A percentile compares a stretch with the other conserved stretches of the same genome.
These are phyloP conservation scores for Brassica napus DNA, from an alignment of 345 rosid genomes.

Conservation along the genomic window DNA sequence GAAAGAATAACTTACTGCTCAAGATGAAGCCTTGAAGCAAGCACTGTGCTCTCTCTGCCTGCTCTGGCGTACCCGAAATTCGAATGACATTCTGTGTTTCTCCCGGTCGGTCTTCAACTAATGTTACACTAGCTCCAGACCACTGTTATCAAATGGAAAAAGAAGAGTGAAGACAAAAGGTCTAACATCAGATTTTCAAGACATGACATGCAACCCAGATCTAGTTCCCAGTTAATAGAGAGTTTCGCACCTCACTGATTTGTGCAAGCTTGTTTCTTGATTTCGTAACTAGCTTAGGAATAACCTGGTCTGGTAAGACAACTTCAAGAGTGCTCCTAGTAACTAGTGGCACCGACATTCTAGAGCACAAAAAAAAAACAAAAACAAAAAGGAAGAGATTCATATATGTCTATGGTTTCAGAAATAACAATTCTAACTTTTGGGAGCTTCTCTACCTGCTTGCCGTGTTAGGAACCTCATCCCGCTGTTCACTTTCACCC, in stretches of 20 bases:
- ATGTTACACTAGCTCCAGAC: constrained; percentile 87
- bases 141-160: constrained; percentile 48
- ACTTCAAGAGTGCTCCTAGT: constrained; percentile 94
- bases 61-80: constrained; percentile 95
- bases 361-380: constrained; percentile 19
- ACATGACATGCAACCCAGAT: constrained; percentile 1
- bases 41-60: constrained; percentile 95
- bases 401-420: background rate
- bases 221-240: background rate
- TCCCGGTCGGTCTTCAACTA: constrained; percentile 74
- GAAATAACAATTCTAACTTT: background rate
- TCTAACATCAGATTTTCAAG: background rate
- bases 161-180: background rate
- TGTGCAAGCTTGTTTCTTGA: constrained; percentile 89
- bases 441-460: constrained; percentile 56
- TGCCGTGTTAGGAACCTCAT: constrained; percentile 52
- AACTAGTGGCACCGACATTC: constrained; percentile 79
- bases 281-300: constrained; percentile 82
- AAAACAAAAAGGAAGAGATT: background rate
- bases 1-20: constrained; percentile 65
- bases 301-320: constrained; percentile 78
- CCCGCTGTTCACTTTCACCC: constrained; percentile 67
- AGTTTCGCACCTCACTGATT: constrained; percentile 87
- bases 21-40: constrained; percentile 95
- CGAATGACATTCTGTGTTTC: constrained; percentile 68